Evolutionary conservation across 345 rosid species (phyloP).

Genomic region (Dipteronia dyeriana): DNA sequence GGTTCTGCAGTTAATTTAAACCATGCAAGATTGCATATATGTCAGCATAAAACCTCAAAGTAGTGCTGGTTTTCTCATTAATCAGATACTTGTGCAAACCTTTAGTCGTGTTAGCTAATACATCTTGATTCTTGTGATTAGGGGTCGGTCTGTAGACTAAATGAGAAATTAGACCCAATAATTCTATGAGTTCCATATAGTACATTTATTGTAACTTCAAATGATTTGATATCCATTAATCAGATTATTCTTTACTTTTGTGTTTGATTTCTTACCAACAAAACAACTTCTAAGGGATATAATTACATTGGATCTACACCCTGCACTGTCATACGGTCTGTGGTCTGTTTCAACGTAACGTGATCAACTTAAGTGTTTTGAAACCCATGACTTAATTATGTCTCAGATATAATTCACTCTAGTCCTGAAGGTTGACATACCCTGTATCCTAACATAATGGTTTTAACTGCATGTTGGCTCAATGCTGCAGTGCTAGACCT

Average conservation of each 20-base stretch:
- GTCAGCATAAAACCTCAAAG: not conserved
- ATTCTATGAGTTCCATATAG: not conserved
- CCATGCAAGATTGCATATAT: not conserved
- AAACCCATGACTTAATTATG: too few relatives aligned
- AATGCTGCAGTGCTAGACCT: constrained; percentile 1
- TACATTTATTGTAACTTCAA: not conserved
- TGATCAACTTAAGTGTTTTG: too few relatives aligned
- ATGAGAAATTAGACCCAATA: not conserved
- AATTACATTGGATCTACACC: not conserved
- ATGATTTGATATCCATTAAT: not conserved
- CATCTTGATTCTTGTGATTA: not conserved
- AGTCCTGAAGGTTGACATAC: not conserved
- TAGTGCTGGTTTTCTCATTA: not conserved
- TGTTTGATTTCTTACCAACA: not conserved
- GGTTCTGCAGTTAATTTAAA: not conserved
- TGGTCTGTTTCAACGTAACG: not conserved
- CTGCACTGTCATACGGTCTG: not conserved
- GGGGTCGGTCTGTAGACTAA: not conserved
- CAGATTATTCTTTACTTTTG: not conserved
- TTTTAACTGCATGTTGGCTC: not conserved
- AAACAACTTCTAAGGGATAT: not conserved
- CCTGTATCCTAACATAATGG: not conserved
- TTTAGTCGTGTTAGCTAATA: not conserved
- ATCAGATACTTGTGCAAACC: not conserved
- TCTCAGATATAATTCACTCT: too few relatives aligned